These are phyloP conservation scores for Zygosaccharomyces gambellarensis DNA, from an alignment of 805 yeast species.

Conservation along the genomic window DNA sequence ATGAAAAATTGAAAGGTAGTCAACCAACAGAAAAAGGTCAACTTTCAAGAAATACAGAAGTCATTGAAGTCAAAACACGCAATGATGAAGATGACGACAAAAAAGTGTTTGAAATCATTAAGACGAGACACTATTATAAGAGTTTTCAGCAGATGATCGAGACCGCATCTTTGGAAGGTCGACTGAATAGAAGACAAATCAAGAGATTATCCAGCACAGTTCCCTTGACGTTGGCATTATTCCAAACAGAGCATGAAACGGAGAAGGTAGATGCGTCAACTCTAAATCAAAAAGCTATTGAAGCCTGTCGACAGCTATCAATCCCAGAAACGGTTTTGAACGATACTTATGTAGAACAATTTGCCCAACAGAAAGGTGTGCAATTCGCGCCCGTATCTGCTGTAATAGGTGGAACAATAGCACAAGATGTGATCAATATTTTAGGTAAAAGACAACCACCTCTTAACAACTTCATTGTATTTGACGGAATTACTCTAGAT, in stretches of 20 bases:
- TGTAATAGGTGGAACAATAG: constrained; percentile 79
- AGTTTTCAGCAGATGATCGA: constrained; percentile 36
- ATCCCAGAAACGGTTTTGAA: constrained; percentile 45
- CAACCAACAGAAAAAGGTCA: constrained; percentile 50
- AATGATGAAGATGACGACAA: constrained; percentile 36
- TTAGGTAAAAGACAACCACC: constrained; percentile 74
- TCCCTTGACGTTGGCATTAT: constrained; percentile 55
- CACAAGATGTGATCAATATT: constrained; percentile 85
- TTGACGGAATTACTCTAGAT: constrained; percentile 66
- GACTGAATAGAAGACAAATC: constrained; percentile 29
- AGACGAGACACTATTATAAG: constrained; percentile 37
- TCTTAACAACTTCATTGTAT: constrained; percentile 69
- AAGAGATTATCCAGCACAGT: constrained; percentile 32
- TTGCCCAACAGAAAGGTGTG: constrained; percentile 47
- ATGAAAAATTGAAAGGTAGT: constrained; percentile 48
- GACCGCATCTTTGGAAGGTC: constrained; percentile 37
- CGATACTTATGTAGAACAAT: constrained; percentile 34
- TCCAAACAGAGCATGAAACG: constrained; percentile 39
- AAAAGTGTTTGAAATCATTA: constrained; percentile 35
- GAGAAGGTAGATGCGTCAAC: constrained; percentile 23
- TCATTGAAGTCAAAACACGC: constrained; percentile 37
- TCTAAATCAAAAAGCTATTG: constrained; percentile 31
- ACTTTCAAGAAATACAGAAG: constrained; percentile 39
- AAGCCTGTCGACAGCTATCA: constrained; percentile 38
- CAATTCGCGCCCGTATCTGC: constrained; percentile 85